Conservation (phyloP, 2,329 filamentous ascomycete genomes). For the Cladosporium halotolerans region DNA sequence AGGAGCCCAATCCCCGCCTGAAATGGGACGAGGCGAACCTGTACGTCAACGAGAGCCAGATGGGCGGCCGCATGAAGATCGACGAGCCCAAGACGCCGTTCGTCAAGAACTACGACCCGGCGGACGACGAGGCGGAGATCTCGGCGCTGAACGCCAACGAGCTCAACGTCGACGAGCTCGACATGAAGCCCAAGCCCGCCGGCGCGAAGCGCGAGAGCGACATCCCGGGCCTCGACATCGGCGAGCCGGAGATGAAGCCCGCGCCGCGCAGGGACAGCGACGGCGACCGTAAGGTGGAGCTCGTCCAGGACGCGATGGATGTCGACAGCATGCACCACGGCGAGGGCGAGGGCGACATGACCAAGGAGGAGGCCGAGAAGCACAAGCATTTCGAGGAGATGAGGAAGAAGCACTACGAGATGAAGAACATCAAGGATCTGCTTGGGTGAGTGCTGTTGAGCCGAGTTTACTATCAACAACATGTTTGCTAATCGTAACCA, state of each 20-base stretch:
- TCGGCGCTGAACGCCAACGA: conserved; percentile 62
- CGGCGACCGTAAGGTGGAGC: conserved; percentile 72
- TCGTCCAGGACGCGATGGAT: conserved; percentile 49
- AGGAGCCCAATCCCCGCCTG: conserved; percentile 56
- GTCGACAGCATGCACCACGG: conserved; percentile 48
- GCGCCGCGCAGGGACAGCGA: conserved; percentile 32
- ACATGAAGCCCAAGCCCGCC: conserved; percentile 41
- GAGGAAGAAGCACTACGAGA: conserved; percentile 97
- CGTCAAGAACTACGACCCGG: conserved; percentile 82
- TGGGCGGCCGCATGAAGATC: conserved; percentile 96
- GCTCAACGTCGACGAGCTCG: conserved; percentile 62
- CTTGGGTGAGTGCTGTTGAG: conserved; percentile 55
- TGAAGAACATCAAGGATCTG: conserved; percentile 85
- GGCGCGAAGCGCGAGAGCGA: conserved; percentile 56
- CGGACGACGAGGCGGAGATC: conserved; percentile 77
- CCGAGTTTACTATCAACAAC: background rate
- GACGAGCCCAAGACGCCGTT: conserved; percentile 97
- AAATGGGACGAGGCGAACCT: conserved; percentile 99
- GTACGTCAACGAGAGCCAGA: conserved; percentile 94
- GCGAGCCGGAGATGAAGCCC: conserved; percentile 69
- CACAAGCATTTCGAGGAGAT: conserved; percentile 85
- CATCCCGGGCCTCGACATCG: conserved; percentile 85
- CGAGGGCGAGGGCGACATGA: conserved; percentile 48
- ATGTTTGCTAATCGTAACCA: too few relatives aligned
- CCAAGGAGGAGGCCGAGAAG: conserved; percentile 74